phyloP scores from a whole-genome alignment of 169 alveolate genomes.

The Eimeria tenella region DNA sequence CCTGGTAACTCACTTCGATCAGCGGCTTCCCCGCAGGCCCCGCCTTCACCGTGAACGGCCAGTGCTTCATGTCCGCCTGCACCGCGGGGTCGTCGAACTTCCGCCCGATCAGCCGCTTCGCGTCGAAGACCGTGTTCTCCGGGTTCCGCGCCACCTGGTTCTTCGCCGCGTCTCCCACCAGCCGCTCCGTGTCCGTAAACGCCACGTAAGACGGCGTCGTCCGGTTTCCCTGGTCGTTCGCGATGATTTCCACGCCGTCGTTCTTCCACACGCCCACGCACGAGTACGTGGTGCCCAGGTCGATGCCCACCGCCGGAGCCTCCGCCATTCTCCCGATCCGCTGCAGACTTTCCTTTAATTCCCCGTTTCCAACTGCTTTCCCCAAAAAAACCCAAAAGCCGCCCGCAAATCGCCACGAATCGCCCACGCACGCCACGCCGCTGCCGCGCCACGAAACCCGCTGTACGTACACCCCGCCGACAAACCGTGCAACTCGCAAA shows the following conservation, averaged over 20 bases:
- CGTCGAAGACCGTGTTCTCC: slow-evolving; percentile 97
- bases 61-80: slow-evolving; percentile 95
- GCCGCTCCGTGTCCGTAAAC: slow-evolving; percentile 98
- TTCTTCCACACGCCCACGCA: slow-evolving; percentile 98
- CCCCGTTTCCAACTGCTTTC: too few species aligned
- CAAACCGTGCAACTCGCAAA: too few species aligned
- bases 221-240: slow-evolving; percentile 99
- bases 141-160: slow-evolving; percentile 98
- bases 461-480: too few species aligned
- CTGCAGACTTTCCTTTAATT: too few species aligned
- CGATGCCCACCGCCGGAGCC: slow-evolving; percentile 95
- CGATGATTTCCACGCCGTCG: slow-evolving; percentile 98
- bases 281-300: slow-evolving; percentile 99
- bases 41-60: slow-evolving; percentile 95
- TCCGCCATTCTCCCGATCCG: slow-evolving; percentile 66
- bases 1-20: slow-evolving; percentile 94
- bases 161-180: slow-evolving; percentile 99
- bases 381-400: not conserved
- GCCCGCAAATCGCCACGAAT: too few species aligned
- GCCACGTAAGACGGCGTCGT: slow-evolving; percentile 99
- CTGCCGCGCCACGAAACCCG: too few species aligned
- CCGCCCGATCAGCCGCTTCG: slow-evolving; percentile 98
- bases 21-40: slow-evolving; percentile 95
- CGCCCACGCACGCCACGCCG: too few species aligned
- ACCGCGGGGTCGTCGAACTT: slow-evolving; percentile 96